Evolutionary conservation across 495 filamentous ascomycete genomes (phyloP).

Genomic region (Aspergillus hancockii): DNA sequence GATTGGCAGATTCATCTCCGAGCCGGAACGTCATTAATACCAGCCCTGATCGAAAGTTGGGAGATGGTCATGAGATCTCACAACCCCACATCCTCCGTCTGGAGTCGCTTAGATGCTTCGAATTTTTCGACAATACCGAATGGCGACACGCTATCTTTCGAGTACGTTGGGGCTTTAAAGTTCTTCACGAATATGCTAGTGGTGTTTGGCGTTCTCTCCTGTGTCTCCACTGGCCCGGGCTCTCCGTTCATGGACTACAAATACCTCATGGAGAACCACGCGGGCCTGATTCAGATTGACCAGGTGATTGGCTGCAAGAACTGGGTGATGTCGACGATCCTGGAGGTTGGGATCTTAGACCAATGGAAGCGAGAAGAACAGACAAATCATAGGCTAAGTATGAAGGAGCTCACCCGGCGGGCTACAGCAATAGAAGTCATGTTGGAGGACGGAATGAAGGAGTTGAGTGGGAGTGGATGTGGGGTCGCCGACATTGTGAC

Average conservation of each 20-base stretch:
- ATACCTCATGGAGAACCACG: background rate
- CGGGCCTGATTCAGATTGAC: background rate
- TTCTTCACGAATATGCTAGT: background rate
- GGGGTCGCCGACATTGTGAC: background rate
- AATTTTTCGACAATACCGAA: background rate
- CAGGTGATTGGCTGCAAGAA: background rate
- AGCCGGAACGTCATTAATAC: background rate
- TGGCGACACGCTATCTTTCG: background rate
- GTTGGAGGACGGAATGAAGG: background rate
- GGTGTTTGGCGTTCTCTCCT: background rate
- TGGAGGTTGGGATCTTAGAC: background rate
- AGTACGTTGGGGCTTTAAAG: background rate
- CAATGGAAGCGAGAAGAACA: background rate
- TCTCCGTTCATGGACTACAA: background rate
- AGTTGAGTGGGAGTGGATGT: background rate
- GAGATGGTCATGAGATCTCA: background rate
- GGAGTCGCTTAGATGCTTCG: background rate
- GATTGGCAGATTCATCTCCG: background rate
- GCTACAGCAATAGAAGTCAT: background rate
- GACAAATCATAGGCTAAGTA: background rate
- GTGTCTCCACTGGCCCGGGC: background rate
- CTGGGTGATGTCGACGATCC: background rate
- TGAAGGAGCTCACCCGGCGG: background rate
- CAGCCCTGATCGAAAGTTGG: background rate
- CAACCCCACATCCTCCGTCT: background rate